These are phyloP conservation scores for Cenococcum geophilum DNA, from an alignment of 495 filamentous ascomycete species.

Conservation along the genomic window DNA sequence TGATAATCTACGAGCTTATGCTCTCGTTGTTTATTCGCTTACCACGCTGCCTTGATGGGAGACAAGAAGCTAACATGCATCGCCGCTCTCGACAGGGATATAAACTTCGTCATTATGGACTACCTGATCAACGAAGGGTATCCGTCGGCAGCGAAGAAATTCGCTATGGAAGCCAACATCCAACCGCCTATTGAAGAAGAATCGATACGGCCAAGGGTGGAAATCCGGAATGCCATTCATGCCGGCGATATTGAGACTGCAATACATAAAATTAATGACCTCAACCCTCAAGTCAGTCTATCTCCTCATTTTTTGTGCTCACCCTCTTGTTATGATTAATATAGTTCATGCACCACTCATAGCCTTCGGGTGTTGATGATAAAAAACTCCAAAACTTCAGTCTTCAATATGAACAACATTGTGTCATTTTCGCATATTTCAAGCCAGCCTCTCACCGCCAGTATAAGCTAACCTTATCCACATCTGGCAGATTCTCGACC, in stretches of 20 bases:
- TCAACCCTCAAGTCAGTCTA: slow-evolving; percentile 76
- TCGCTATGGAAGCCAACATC: slow-evolving; percentile 89
- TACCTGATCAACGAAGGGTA: slow-evolving; percentile 96
- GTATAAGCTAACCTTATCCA: slow-evolving; percentile 6
- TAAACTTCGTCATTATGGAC: slow-evolving; percentile 93
- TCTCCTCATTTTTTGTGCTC: slow-evolving; percentile 9
- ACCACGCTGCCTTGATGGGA: neutral
- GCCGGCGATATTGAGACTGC: slow-evolving; percentile 77
- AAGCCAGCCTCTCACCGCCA: slow-evolving; percentile 14
- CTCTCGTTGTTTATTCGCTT: neutral
- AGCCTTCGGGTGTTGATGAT: slow-evolving; percentile 85
- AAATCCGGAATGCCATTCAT: slow-evolving; percentile 75
- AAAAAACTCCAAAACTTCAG: slow-evolving; percentile 76
- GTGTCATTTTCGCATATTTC: slow-evolving; percentile 27
- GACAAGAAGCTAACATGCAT: slow-evolving; percentile 12
- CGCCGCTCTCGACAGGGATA: slow-evolving; percentile 58
- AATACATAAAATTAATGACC: slow-evolving; percentile 79
- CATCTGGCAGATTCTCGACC: slow-evolving; percentile 70
- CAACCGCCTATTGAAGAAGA: slow-evolving; percentile 61
- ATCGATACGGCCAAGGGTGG: slow-evolving; percentile 67
- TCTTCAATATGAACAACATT: slow-evolving; percentile 82
- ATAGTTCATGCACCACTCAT: slow-evolving; percentile 99
- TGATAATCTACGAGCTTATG: slow-evolving; percentile 41
- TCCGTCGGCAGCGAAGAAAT: slow-evolving; percentile 85
- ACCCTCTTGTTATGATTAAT: slow-evolving; percentile 80